These are phyloP conservation scores for Phlebiopsis flavidoalba DNA, from an alignment of 768 basidiomycete species.

Conservation along the genomic window DNA sequence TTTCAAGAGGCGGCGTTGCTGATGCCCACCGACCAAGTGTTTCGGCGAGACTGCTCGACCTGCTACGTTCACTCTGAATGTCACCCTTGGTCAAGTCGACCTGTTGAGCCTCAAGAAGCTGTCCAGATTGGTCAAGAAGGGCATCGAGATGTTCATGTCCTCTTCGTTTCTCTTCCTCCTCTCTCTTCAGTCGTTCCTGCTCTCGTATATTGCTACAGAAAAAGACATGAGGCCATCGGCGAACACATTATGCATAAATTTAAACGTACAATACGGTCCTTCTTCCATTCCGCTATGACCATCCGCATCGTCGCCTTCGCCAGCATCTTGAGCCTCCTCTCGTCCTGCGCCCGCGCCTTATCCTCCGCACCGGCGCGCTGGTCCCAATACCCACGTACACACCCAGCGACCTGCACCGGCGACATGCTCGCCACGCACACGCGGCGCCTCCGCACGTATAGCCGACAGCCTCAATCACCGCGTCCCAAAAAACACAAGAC, in stretches of 20 bases:
- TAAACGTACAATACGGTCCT: conserved; percentile 73
- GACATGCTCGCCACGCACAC: conserved; percentile 32
- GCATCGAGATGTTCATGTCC: conserved; percentile 87
- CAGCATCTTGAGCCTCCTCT: conserved; percentile 57
- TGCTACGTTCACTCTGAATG: conserved; percentile 39
- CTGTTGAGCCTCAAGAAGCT: conserved; percentile 81
- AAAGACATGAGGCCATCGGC: not conserved
- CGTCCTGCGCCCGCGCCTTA: conserved; percentile 52
- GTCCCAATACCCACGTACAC: conserved; percentile 75
- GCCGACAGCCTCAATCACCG: conserved; percentile 45
- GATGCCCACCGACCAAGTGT: conserved; percentile 15
- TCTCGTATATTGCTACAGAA: conserved; percentile 65
- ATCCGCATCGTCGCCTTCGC: conserved; percentile 70
- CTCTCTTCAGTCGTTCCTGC: conserved; percentile 52
- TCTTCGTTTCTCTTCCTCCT: conserved; percentile 72
- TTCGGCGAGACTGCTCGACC: conserved; percentile 37
- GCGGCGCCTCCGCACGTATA: conserved; percentile 23
- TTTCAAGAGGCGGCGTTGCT: conserved; percentile 13
- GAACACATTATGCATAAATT: not conserved
- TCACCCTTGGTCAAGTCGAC: conserved; percentile 55
- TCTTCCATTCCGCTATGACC: conserved; percentile 80
- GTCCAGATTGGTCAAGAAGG: conserved; percentile 84
- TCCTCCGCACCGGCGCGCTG: conserved; percentile 58
- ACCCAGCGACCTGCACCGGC: conserved; percentile 56
- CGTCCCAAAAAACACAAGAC: conserved; percentile 63